Percentiles rank a stretch among this genome's conserved stretches.
Evolutionary conservation across 2,329 filamentous ascomycete genomes (phyloP).

Genomic region (Cercospora zeina): DNA sequence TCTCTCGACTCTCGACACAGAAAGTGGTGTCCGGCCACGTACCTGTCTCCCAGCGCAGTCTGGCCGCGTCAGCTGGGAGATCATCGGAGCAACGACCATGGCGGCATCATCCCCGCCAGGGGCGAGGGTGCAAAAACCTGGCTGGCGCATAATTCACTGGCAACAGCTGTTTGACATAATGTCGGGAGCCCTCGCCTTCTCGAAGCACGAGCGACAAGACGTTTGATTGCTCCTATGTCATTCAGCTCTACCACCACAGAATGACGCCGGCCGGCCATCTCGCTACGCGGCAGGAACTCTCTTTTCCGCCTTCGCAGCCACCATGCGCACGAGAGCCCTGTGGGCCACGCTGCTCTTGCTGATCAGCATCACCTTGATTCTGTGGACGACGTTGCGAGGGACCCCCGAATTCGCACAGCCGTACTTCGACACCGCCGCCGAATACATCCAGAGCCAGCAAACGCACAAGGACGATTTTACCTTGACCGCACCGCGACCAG

Average conservation of each 20-base stretch:
- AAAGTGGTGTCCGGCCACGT: neutral
- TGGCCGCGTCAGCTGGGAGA: neutral
- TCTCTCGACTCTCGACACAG: neutral
- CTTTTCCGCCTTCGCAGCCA: neutral
- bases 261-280: neutral
- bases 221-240: neutral
- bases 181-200: neutral
- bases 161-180: conserved; percentile 2
- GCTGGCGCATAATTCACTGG: neutral
- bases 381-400: conserved; percentile 22
- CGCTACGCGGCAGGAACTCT: neutral
- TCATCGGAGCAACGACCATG: neutral
- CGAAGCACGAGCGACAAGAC: neutral
- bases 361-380: conserved; percentile 21
- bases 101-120: conserved; percentile 5
- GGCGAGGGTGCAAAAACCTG: neutral
- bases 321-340: conserved; percentile 25
- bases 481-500: neutral
- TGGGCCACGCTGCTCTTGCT: conserved; percentile 27
- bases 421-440: conserved; percentile 14
- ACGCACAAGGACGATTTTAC: conserved; percentile 8
- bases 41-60: neutral
- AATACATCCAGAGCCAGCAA: conserved; percentile 16
- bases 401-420: conserved; percentile 15
- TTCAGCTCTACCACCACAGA: neutral